phyloP scores from a whole-genome alignment of 306 rosid genomes.

The Ceratonia siliqua region DNA sequence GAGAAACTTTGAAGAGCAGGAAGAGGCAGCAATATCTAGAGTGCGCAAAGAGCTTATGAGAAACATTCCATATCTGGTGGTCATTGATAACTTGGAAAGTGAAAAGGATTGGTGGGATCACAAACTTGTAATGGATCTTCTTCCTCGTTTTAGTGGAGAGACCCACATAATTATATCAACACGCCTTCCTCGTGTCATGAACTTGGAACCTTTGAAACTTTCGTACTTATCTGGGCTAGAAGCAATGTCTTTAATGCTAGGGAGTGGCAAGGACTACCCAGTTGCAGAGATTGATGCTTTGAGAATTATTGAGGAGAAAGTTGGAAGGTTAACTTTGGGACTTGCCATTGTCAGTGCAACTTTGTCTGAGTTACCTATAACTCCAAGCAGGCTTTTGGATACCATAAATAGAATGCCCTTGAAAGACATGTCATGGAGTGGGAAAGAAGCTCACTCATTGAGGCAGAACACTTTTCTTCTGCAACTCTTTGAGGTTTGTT shows the following conservation, averaged over 20 bases:
- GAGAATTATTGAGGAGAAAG: slow-evolving; percentile 75
- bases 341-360: slow-evolving; percentile 76
- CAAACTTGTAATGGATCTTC: slow-evolving; percentile 87
- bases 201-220: slow-evolving; percentile 84
- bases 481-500: slow-evolving; percentile 86
- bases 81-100: slow-evolving; percentile 84
- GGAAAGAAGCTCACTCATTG: slow-evolving; percentile 52
- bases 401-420: slow-evolving; percentile 81
- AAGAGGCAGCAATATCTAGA: slow-evolving; percentile 71
- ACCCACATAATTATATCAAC: slow-evolving; percentile 83
- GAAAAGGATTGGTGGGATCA: slow-evolving; percentile 98
- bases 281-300: slow-evolving; percentile 73
- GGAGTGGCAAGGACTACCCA: slow-evolving; percentile 61
- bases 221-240: slow-evolving; percentile 80
- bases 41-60: slow-evolving; percentile 87
- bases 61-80: slow-evolving; percentile 75
- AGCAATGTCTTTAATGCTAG: slow-evolving; percentile 79
- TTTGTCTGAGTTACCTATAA: slow-evolving; percentile 79
- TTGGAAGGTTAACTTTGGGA: slow-evolving; percentile 73
- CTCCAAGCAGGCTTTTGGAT: slow-evolving; percentile 76
- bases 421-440: slow-evolving; percentile 74
- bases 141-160: slow-evolving; percentile 88
- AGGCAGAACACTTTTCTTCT: slow-evolving; percentile 67
- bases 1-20: slow-evolving; percentile 76
- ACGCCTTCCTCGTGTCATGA: slow-evolving; percentile 69